Evolutionary conservation across 108 stramenopile species (phyloP).

Genomic region (Skeletonema costatum): DNA sequence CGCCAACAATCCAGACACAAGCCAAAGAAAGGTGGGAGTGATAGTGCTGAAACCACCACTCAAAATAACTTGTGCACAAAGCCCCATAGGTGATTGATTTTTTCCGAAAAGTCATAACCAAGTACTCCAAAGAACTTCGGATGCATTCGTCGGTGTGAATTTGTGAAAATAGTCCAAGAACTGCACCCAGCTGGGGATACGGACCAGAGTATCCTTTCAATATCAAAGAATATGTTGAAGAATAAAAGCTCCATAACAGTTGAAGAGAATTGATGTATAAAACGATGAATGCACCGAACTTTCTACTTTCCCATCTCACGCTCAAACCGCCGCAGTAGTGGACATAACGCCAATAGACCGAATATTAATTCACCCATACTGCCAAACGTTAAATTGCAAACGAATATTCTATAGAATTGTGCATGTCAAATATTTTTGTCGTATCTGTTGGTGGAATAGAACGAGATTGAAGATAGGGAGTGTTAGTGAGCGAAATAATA

Average conservation of each 20-base stretch:
- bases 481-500: background rate
- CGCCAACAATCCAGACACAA: slow-evolving; percentile 31
- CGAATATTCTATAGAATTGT: slow-evolving; percentile 51
- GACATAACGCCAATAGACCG: slow-evolving; percentile 53
- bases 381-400: slow-evolving; percentile 52
- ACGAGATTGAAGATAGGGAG: background rate
- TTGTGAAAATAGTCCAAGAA: slow-evolving; percentile 57
- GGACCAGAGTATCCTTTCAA: slow-evolving; percentile 47
- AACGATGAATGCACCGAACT: slow-evolving; percentile 53
- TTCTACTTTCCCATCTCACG: slow-evolving; percentile 74
- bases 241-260: slow-evolving; percentile 43
- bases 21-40: slow-evolving; percentile 35
- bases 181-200: slow-evolving; percentile 63
- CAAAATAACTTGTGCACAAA: slow-evolving; percentile 52
- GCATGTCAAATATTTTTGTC: slow-evolving; percentile 39
- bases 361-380: slow-evolving; percentile 63
- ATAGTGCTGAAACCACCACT: slow-evolving; percentile 32
- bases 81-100: slow-evolving; percentile 59
- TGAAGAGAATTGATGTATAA: slow-evolving; percentile 28
- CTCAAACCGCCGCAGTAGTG: slow-evolving; percentile 62
- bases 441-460: slow-evolving; percentile 18
- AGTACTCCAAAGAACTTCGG: slow-evolving; percentile 66
- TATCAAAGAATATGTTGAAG: slow-evolving; percentile 30
- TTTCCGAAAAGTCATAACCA: slow-evolving; percentile 72
- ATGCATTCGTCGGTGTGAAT: slow-evolving; percentile 70